Evolutionary conservation across 192 early-diverging fungal genomes (phyloP).

Genomic region (Fimicolochytrium jonesii): DNA sequence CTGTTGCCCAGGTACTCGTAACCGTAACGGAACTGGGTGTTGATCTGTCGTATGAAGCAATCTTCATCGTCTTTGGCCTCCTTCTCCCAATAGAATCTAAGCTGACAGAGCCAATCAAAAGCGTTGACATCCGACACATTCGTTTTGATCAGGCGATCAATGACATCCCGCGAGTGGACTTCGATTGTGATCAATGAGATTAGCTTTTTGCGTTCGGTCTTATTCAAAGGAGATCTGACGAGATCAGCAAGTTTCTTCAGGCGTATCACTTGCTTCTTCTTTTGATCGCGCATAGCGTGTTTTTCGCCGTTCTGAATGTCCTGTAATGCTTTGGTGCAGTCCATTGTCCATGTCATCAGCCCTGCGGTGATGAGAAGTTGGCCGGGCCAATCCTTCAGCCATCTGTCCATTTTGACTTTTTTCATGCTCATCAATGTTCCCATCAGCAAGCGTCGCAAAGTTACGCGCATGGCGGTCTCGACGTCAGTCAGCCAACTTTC

Average conservation of each 20-base stretch:
- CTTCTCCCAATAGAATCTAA: slow-evolving; percentile 61
- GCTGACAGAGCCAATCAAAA: slow-evolving; percentile 60
- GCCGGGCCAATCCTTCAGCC: slow-evolving; percentile 61
- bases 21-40: slow-evolving; percentile 56
- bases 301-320: slow-evolving; percentile 60
- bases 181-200: slow-evolving; percentile 60
- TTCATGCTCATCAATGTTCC: slow-evolving; percentile 48
- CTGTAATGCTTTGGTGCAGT: slow-evolving; percentile 53
- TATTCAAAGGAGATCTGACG: slow-evolving; percentile 48
- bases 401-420: slow-evolving; percentile 59
- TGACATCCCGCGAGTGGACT: slow-evolving; percentile 60
- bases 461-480: slow-evolving; percentile 48
- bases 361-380: slow-evolving; percentile 54
- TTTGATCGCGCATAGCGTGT: slow-evolving; percentile 48
- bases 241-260: slow-evolving; percentile 56
- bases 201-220: slow-evolving; percentile 58
- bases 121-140: slow-evolving; percentile 47
- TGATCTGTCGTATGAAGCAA: slow-evolving; percentile 60
- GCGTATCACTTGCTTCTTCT: slow-evolving; percentile 54
- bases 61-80: slow-evolving; percentile 59
- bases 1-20: slow-evolving; percentile 60
- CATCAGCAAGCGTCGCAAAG: slow-evolving; percentile 47
- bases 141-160: slow-evolving; percentile 50
- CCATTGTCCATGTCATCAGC: slow-evolving; percentile 55
- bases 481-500: slow-evolving; percentile 54